Base-by-base conservation (phyloP, 1,284 basidiomycete genomes). In the Ustilago crameri region DNA sequence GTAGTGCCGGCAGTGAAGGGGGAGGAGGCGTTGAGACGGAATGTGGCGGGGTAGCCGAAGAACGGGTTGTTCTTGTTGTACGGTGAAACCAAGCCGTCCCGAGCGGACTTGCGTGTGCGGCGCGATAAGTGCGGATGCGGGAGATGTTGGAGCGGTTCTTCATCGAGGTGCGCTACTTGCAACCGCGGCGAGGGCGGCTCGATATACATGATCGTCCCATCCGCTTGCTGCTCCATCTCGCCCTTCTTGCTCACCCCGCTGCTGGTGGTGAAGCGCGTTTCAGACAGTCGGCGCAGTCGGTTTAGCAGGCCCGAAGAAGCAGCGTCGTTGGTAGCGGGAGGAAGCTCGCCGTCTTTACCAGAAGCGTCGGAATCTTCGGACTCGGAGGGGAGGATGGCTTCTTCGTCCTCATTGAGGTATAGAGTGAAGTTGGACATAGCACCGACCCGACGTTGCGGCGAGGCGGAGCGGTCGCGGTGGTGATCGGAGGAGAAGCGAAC, bases 31-130 rank as follows among this genome's bases (percentile, higher is more conserved):
- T 43, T 20, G 20, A 72, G 56, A 0, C 53, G 40, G 46, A 70
- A 70, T 2, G 49, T 78, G 46, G 86, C 84, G 0, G 92, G 91
- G 82, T 93, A 93, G n/a, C 92, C 92, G 75, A 89, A 93, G 84
- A 90, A 93, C 0, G 92, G 92, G 74, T 93, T 93, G 49, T 88
- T 75, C 45, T 75, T 60, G 60, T 84, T 84, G 80, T 84, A 84
- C 5, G 84, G 84, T 18, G 77, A 78, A 20, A 82, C 80, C 18
- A 70, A 62, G 14, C 78, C 79, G 43, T 78, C 77, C 43, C 76
- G 63, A 2, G 55, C 58, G 14, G 71, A 76, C 17, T 72, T 69
- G 18, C 71, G 73, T 3, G 77, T 76, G 32, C 80, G 74, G 37
- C 78, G 75, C n/a, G 80, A 82, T 12, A 82, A 56, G 45, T 71